These are phyloP conservation scores for Holtermannia corniformis DNA, from an alignment of 768 basidiomycete genomes.

Conservation along the genomic window DNA sequence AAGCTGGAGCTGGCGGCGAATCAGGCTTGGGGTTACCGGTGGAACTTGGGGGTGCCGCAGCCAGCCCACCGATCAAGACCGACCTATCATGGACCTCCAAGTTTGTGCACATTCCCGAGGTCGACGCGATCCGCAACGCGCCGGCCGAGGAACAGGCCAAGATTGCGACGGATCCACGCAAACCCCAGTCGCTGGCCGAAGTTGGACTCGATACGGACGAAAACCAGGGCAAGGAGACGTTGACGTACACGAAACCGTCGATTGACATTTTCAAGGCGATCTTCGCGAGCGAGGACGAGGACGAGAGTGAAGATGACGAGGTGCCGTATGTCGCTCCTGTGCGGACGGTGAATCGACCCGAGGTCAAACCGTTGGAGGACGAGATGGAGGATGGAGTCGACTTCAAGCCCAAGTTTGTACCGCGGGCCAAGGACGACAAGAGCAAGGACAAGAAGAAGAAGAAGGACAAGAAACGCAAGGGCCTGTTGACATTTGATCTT, in stretches of 20 bases:
- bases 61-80: constrained; percentile 22
- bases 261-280: constrained; percentile 97
- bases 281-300: constrained; percentile 89
- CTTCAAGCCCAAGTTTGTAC: constrained; percentile 83
- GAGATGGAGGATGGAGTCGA: too few relatives aligned
- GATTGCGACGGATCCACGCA: constrained; percentile 1
- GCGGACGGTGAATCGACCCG: constrained; percentile 23
- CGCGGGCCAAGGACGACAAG: constrained; percentile 41
- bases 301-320: constrained; percentile 60
- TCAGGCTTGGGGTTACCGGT: background rate
- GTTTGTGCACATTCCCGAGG: constrained; percentile 25
- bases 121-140: background rate
- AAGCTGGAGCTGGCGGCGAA: background rate
- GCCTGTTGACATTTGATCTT: constrained; percentile 66
- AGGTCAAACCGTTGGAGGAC: constrained; percentile 47
- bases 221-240: constrained; percentile 70
- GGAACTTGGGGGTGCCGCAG: constrained; percentile 26
- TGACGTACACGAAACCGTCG: constrained; percentile 77
- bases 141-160: background rate
- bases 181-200: constrained; percentile 50
- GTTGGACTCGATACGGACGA: constrained; percentile 90
- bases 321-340: constrained; percentile 36
- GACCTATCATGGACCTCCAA: constrained; percentile 33
- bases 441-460: constrained; percentile 50
- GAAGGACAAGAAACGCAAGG: constrained; percentile 46